These are phyloP conservation scores for Lactarius vividus DNA, from an alignment of 768 basidiomycete genomes.

Conservation along the genomic window DNA sequence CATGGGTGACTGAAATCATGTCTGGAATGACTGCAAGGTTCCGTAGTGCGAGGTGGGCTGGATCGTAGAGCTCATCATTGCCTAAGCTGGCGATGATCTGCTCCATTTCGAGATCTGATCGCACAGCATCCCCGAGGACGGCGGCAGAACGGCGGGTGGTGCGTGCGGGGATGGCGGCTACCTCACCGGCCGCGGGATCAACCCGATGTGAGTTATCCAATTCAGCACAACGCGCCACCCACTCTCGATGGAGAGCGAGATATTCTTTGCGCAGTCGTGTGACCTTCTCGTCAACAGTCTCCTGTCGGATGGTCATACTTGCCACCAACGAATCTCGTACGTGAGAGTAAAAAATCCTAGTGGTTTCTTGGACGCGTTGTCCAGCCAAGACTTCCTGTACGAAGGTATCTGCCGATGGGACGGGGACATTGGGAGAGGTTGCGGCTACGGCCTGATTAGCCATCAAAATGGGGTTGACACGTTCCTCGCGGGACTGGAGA, in stretches of 20 bases:
- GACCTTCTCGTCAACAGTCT: conserved; percentile 51
- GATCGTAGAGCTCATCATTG: conserved; percentile 90
- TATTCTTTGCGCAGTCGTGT: conserved; percentile 64
- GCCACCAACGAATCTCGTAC: conserved; percentile 51
- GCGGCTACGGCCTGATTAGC: conserved; percentile 52
- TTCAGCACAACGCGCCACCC: conserved; percentile 66
- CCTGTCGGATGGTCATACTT: conserved; percentile 54
- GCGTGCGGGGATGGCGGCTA: conserved; percentile 41
- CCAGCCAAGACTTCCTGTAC: conserved; percentile 48
- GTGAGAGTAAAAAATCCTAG: conserved; percentile 38
- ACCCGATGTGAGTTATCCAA: conserved; percentile 57
- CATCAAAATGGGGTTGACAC: conserved; percentile 59
- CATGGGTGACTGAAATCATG: conserved; percentile 72
- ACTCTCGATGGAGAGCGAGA: conserved; percentile 61
- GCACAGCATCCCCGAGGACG: conserved; percentile 78
- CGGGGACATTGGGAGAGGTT: conserved; percentile 38
- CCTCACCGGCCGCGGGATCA: conserved; percentile 39
- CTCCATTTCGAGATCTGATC: conserved; percentile 95
- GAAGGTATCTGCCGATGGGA: conserved; percentile 40
- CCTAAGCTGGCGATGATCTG: conserved; percentile 94
- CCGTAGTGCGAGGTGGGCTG: conserved; percentile 76
- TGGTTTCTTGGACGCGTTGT: conserved; percentile 36
- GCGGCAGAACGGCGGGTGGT: conserved; percentile 75
- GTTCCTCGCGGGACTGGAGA: conserved; percentile 58
- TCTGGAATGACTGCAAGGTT: conserved; percentile 90